Evolutionary conservation across 2,329 filamentous ascomycete genomes (phyloP), one percentile per base, ranked within the genome.

Genomic region (Fusarium multiceps): DNA sequence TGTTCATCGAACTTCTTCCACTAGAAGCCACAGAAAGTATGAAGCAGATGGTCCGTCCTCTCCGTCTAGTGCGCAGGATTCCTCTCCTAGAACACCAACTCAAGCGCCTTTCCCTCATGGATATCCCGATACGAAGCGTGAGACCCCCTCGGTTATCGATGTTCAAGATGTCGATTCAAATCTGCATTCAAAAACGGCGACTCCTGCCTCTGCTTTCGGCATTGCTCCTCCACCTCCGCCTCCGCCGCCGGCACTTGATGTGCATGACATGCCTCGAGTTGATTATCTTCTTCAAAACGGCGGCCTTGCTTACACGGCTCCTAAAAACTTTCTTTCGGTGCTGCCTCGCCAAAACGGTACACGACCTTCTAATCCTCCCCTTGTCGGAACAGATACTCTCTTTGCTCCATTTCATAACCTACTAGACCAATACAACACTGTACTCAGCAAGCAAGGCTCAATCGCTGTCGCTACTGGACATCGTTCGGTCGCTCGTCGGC

Each of bases 391-490:
- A 21, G 88, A 92, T 51, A 89, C 88, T 16, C 84, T 98, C 7
- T 98, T 98, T 76, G 88, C 91, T 7, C 93, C 93, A 0, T 93
- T 96, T 71, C 92, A 92, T 78, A 90, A 89, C 68, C 85, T 98
- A 4, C 85, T 99, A 23, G 92, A 97, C 71, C 92, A 97, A 75
- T 98, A 97, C 77, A 88, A 91, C 68, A 87, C 88, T 5, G 94
- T 99, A 6, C 86, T 98, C 68, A 84, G 87, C 43, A 94, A 92
- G 68, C 93, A 92, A 73, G 96, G 96, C 6, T 98, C 95, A 1
- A 83, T 99, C 7, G 96, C 96, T 4, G 96, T 98, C 3, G 96
- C 96, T 18, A 98, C 95, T 0, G 96, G 96, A 8, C 97, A 98
- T 79, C 90, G 93, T 56, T 98, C 95, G 1, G 92, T 98, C n/a